phyloP scores from a whole-genome alignment of 306 rosid genomes.

The Ammopiptanthus mongolicus region DNA sequence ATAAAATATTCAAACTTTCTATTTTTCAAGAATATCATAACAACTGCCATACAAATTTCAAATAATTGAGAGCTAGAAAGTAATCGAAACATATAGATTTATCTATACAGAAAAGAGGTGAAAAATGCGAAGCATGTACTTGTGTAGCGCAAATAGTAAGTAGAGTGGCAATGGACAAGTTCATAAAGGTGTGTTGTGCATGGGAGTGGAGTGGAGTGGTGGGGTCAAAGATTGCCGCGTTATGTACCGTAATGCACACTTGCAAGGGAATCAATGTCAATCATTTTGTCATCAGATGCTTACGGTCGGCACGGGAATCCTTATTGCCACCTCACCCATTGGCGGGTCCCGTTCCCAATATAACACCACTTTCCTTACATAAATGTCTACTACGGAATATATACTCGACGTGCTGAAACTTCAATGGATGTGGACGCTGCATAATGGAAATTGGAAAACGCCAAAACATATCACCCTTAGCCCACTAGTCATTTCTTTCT shows the following conservation, averaged over 20 bases:
- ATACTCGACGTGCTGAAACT: not conserved
- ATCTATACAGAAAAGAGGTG: no score
- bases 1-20: no score
- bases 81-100: no score
- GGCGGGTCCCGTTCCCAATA: constrained; percentile 23
- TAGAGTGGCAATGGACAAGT: not conserved
- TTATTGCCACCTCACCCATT: constrained; percentile 33
- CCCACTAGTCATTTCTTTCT: not conserved
- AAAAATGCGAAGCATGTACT: no score
- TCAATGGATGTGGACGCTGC: constrained; percentile 18
- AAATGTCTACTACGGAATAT: constrained; percentile 11
- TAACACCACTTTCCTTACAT: constrained; percentile 18
- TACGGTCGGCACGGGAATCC: constrained; percentile 54
- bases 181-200: not conserved
- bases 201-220: constrained; percentile 22
- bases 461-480: not conserved
- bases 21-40: no score
- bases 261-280: constrained; percentile 34
- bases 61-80: no score
- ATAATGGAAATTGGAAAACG: not conserved
- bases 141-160: no score
- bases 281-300: constrained; percentile 52
- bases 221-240: constrained; percentile 22
- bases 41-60: no score
- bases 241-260: constrained; percentile 11